Evolutionary conservation across 1,139 yeast species (phyloP).

Genomic region (Saccharomyces hybrid): DNA sequence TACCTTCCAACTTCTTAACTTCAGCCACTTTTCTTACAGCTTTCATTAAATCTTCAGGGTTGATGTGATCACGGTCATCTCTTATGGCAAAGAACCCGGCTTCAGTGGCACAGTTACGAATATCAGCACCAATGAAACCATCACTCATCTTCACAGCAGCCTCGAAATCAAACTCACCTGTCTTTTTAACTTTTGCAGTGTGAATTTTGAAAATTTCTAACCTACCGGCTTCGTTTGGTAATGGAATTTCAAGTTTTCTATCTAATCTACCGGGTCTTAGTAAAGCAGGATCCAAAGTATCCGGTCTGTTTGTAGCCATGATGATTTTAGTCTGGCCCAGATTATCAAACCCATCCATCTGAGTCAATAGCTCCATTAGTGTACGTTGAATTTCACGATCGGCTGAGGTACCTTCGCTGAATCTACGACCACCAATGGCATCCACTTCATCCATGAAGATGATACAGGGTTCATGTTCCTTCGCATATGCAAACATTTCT

Average conservation of each 20-base stretch:
- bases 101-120: slow-evolving; percentile 95
- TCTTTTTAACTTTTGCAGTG: slow-evolving; percentile 74
- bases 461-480: slow-evolving; percentile 97
- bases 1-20: slow-evolving; percentile 94
- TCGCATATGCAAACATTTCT: slow-evolving; percentile 98
- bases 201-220: slow-evolving; percentile 93
- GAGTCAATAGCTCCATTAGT: slow-evolving; percentile 92
- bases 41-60: slow-evolving; percentile 92
- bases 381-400: slow-evolving; percentile 99
- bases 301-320: slow-evolving; percentile 99
- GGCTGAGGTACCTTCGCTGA: slow-evolving; percentile 97
- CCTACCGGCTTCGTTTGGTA: slow-evolving; percentile 96
- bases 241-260: slow-evolving; percentile 89
- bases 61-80: slow-evolving; percentile 90
- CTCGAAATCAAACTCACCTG: slow-evolving; percentile 95
- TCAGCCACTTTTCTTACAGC: slow-evolving; percentile 98
- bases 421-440: slow-evolving; percentile 98
- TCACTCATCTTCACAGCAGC: slow-evolving; percentile 97
- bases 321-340: slow-evolving; percentile 96
- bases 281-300: slow-evolving; percentile 97
- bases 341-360: slow-evolving; percentile 98
- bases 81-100: slow-evolving; percentile 98
- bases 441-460: slow-evolving; percentile 99
- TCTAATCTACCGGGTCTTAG: slow-evolving; percentile 98
- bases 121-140: slow-evolving; percentile 98